Percentiles rank a stretch among this genome's conserved stretches.
phyloP scores from a whole-genome alignment of 345 rosid genomes.

The Laguncularia racemosa region DNA sequence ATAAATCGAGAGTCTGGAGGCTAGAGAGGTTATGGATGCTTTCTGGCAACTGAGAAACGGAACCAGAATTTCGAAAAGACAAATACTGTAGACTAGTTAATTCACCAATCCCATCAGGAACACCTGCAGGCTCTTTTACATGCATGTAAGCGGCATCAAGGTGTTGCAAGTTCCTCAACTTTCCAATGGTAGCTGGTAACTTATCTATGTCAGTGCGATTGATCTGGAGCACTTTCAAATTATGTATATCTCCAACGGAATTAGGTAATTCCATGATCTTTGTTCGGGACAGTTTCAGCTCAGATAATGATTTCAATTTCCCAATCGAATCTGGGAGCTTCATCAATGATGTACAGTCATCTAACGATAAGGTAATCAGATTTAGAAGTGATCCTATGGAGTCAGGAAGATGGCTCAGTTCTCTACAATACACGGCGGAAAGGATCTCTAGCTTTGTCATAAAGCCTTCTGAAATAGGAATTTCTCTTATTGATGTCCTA shows the following conservation, averaged over 20 bases:
- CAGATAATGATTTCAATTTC: slow-evolving; percentile 1
- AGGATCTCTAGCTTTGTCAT: not conserved
- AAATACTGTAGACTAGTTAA: not conserved
- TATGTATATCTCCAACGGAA: not conserved
- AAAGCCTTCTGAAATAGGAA: not conserved
- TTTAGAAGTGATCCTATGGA: slow-evolving; percentile 2
- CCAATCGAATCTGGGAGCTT: slow-evolving; percentile 7
- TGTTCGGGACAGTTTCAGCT: not conserved
- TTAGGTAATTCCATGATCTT: not conserved
- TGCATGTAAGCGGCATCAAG: not conserved
- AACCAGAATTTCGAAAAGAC: not conserved
- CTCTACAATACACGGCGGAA: not conserved
- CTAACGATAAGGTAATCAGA: not conserved
- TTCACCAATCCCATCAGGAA: not conserved
- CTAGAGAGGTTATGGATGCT: slow-evolving; percentile 1
- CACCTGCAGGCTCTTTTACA: not conserved
- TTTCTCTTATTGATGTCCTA: not conserved
- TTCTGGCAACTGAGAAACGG: not conserved
- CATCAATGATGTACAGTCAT: not conserved
- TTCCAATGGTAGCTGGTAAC: slow-evolving; percentile 9
- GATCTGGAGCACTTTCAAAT: not conserved
- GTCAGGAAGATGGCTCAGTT: slow-evolving; percentile 2
- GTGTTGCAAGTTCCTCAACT: not conserved
- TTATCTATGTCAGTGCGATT: not conserved
- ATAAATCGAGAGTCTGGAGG: not conserved